Evolutionary conservation across 2,329 filamentous ascomycete species (phyloP).

Genomic region (Helotiales sp.): DNA sequence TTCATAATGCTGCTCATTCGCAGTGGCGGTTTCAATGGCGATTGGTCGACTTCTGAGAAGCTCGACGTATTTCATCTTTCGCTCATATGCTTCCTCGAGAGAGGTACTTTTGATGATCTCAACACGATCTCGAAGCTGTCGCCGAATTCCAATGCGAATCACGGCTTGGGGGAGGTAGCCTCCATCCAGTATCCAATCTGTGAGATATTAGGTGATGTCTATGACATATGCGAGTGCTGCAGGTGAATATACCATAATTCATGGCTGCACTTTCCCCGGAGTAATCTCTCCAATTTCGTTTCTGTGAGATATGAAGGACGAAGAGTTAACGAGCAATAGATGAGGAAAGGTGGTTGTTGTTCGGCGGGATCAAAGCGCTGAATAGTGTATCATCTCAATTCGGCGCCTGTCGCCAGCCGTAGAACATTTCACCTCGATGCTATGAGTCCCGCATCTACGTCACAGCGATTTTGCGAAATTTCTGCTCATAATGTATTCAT

Average conservation of each 20-base stretch:
- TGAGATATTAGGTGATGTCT: conserved; percentile 10
- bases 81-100: conserved; percentile 51
- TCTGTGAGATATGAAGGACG: background rate
- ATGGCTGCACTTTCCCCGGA: conserved; percentile 16
- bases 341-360: conserved; percentile 1
- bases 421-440: conserved; percentile 1
- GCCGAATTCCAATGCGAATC: conserved; percentile 64
- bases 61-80: conserved; percentile 65
- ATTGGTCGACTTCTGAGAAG: conserved; percentile 61
- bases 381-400: conserved; percentile 23
- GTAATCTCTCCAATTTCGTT: background rate
- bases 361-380: conserved; percentile 19
- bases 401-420: conserved; percentile 21
- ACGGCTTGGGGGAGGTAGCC: conserved; percentile 64
- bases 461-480: background rate
- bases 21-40: conserved; percentile 64
- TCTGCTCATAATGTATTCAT: background rate
- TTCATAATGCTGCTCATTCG: conserved; percentile 73
- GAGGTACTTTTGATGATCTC: conserved; percentile 53
- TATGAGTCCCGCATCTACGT: background rate
- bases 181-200: conserved; percentile 61
- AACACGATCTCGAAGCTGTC: conserved; percentile 63
- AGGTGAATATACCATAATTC: conserved; percentile 29
- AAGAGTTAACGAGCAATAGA: background rate
- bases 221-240: background rate